Evolutionary conservation across 257 asterid species (phyloP).

Genomic region (Verbascum thapsus): DNA sequence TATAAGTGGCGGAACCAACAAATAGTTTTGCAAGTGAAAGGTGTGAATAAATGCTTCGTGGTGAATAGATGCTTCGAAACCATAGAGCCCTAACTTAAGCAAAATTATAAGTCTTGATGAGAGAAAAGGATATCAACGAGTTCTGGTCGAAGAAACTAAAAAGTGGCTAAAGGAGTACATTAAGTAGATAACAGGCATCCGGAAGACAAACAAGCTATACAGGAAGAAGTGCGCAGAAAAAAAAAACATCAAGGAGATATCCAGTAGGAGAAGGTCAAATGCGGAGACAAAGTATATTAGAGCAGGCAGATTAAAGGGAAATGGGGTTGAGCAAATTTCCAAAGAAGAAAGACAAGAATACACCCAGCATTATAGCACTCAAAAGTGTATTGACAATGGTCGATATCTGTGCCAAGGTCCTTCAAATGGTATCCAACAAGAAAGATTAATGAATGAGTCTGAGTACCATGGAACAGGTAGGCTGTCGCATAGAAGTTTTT

Average conservation of each 20-base stretch:
- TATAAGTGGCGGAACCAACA: conserved; percentile 22
- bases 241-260: conserved; percentile 25
- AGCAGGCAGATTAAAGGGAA: conserved; percentile 23
- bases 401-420: conserved; percentile 22
- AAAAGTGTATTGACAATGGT: conserved; percentile 25
- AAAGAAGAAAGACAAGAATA: conserved; percentile 27
- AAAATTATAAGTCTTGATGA: conserved; percentile 12
- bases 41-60: too few relatives aligned
- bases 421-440: conserved; percentile 33
- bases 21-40: too few relatives aligned
- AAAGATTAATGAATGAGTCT: conserved; percentile 32
- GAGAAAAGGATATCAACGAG: conserved; percentile 12
- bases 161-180: not conserved
- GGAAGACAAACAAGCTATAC: conserved; percentile 26
- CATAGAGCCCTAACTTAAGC: conserved; percentile 12
- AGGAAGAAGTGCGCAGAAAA: conserved; percentile 14
- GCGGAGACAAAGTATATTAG: conserved; percentile 17
- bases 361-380: conserved; percentile 27
- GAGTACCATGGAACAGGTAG: conserved; percentile 45
- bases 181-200: conserved; percentile 13
- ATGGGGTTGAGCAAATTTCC: conserved; percentile 21
- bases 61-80: conserved; percentile 15
- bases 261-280: conserved; percentile 23
- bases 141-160: conserved; percentile 6
- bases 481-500: conserved; percentile 55